phyloP scores from a whole-genome alignment of 495 filamentous ascomycete species.

The Sporormia fimetaria region DNA sequence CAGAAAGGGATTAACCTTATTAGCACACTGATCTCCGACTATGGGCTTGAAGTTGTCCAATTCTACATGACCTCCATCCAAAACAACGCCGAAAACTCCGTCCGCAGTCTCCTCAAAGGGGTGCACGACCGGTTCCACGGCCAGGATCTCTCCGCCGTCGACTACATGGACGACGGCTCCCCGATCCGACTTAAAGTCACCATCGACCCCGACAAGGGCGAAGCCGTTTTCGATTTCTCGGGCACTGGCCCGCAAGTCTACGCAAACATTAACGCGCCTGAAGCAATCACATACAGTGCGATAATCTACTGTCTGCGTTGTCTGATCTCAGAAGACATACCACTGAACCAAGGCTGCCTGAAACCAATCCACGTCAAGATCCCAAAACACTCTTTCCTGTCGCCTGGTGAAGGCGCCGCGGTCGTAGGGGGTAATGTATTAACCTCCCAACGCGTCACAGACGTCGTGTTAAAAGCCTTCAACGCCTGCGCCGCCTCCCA shows the following conservation, averaged over 20 bases:
- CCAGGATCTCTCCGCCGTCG: constrained; percentile 58
- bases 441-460: constrained; percentile 82
- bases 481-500: constrained; percentile 81
- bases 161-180: constrained; percentile 91
- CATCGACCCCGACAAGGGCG: constrained; percentile 71
- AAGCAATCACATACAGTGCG: constrained; percentile 86
- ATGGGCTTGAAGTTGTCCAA: constrained; percentile 80
- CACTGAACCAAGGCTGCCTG: constrained; percentile 92
- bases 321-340: constrained; percentile 87
- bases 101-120: constrained; percentile 71
- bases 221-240: constrained; percentile 81
- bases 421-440: constrained; percentile 95
- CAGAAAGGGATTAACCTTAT: constrained; percentile 93
- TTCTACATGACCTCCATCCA: constrained; percentile 96
- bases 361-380: constrained; percentile 79
- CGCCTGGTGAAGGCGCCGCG: constrained; percentile 75
- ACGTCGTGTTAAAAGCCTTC: constrained; percentile 89
- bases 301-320: constrained; percentile 95
- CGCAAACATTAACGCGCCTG: constrained; percentile 87
- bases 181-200: constrained; percentile 75
- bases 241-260: constrained; percentile 92
- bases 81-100: constrained; percentile 76
- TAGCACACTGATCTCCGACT: constrained; percentile 70
- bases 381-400: constrained; percentile 70
- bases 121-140: constrained; percentile 68